Base-by-base conservation (phyloP, 306 rosid genomes). In the Ochetophila trinervis region DNA sequence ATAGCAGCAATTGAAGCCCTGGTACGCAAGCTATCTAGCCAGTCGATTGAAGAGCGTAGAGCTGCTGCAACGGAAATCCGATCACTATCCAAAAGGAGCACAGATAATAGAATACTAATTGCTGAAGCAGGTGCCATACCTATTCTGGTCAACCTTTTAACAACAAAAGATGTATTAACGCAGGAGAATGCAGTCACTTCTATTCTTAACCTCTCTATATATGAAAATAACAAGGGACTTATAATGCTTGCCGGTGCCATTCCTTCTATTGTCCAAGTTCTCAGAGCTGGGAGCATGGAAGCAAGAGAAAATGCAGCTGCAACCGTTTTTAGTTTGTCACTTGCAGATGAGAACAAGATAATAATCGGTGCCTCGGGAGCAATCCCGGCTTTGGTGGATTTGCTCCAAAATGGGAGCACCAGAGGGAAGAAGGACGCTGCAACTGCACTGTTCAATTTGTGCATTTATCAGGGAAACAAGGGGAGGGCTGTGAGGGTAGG, bases 81-180 rank as follows among this genome's bases (percentile, higher is more conserved):
- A 36, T 86, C 88, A 47, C 90, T 94, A 14, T 94, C 99, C 61
- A 94, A 90, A 79, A 70, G 99, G 78, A 87, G 96, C 75, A 93
- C 99, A 11, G 99, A 94, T 63, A 94, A 94, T 74, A 82, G 99
- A 69, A 88, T 90, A 72, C 80, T 94, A 56, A 83, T 94, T 35
- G 96, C 99, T 22, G 97, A 94, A 83, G 94, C 95, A 19, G 97
- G 97, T 67, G 99, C 88, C 37, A 87, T 94, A 73, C 96, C 96
- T 2, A 76, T 82, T 62, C 83, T 94, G 45, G 96, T 90, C 67
- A 86, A 80, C 77, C 94, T 90, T 67, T 65, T 94, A 79, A 88
- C 97, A 35, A 59, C 93, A 55, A 95, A 78, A 27, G 97, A 94
- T 66, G 84, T 62, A 27, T 27, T 82, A 66, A 88, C 88, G 2